Percentiles rank a stretch among this genome's conserved stretches.
phyloP scores from a whole-genome alignment of 1,284 basidiomycete species.

The Phellopilus nigrolimitatus region DNA sequence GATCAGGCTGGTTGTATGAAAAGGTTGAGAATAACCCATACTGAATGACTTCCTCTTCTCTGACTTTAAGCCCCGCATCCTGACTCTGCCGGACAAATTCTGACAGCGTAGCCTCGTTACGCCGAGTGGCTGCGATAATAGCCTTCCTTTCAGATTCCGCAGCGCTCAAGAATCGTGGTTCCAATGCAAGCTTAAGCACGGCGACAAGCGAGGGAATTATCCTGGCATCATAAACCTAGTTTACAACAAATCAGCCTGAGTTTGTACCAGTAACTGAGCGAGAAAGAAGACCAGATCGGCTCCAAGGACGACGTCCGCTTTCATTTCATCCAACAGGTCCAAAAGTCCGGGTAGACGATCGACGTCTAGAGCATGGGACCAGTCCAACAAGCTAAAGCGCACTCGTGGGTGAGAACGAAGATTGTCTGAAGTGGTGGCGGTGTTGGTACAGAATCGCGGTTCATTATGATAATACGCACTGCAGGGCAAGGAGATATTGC shows the following conservation, averaged over 20 bases:
- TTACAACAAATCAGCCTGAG: not conserved
- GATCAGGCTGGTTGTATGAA: conserved; percentile 4
- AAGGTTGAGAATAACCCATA: not conserved
- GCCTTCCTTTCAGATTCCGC: conserved; percentile 29
- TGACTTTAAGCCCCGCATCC: not conserved
- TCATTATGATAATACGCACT: conserved; percentile 42
- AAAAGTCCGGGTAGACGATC: conserved; percentile 25
- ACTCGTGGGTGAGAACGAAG: conserved; percentile 46
- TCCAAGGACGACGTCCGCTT: conserved; percentile 57
- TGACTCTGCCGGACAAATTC: conserved; percentile 1
- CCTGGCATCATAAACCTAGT: conserved; percentile 63
- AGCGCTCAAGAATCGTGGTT: conserved; percentile 16
- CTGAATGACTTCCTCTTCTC: not conserved
- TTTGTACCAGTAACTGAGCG: not conserved
- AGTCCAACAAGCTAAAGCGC: conserved; percentile 48
- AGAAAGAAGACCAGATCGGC: conserved; percentile 57
- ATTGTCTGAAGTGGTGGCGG: conserved; percentile 41
- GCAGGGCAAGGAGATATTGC: conserved; percentile 55
- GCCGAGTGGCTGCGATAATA: conserved; percentile 55
- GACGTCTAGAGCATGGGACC: conserved; percentile 50
- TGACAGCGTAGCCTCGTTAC: conserved; percentile 40
- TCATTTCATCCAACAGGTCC: conserved; percentile 37
- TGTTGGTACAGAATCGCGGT: no score
- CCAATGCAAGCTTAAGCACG: conserved; percentile 48
- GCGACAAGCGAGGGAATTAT: conserved; percentile 55